Evolutionary conservation across 352 stramenopile species (phyloP), one percentile per base, ranked within the genome.

Genomic region (Phytophthora syringae): DNA sequence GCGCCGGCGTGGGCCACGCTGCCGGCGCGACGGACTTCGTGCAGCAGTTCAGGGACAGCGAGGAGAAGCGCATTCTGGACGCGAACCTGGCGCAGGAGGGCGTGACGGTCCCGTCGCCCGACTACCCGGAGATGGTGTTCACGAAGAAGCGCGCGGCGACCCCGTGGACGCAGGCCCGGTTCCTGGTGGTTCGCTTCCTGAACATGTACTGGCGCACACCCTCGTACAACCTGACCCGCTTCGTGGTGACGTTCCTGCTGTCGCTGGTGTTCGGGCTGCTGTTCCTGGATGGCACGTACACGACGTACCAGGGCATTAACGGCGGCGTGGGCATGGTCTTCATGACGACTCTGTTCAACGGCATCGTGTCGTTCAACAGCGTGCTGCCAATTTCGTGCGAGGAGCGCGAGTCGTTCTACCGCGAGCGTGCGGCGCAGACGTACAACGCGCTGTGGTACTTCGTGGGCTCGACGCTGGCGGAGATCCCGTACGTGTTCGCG

Each of bases 301-400:
- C 51, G 36, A 75, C 64, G 12, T 84, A 77, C 60, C 65, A 72
- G 25, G 80, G 77, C 13, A 54, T 76, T 24, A 84, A 86, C 58
- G 64, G 48, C 5, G 80, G 77, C 28, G 49, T 97, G 20, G 83
- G 86, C 16, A 84, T 96, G 21, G 86, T 97, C 40, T 98, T 95
- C 72, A 67, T 89, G 12, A 76, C 84, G 5, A 90, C 89, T 7
- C 44, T 90, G 51, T 97, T 97, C 61, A 83, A 93, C 39, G 73
- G 78, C 24, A 62, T 62, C 32, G 54, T 54, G 21, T 54, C 54
- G 15, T 62, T 54, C 43, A 54, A 54, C 28, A 32, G 54, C 25
- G 54, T 54, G 32, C 34, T 62, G 28, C 54, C 54, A 2, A 54
- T 62, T 40, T 30, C 54, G 22, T 54, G 20, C 20, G 43, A 44